Base-by-base conservation (phyloP, 768 basidiomycete species). In the Panellus pusillus region DNA sequence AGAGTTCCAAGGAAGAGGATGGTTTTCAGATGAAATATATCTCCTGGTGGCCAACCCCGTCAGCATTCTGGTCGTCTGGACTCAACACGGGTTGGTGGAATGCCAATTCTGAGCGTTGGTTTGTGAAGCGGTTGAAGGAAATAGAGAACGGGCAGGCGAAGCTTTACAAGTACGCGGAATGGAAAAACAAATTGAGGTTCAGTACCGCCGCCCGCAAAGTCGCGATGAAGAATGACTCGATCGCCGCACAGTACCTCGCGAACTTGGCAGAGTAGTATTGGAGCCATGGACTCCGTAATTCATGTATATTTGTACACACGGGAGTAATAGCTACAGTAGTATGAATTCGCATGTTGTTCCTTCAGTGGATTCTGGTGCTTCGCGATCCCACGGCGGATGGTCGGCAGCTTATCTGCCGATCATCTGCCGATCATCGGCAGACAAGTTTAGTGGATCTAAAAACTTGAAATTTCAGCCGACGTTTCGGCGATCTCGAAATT, bases 21-120 rank as follows among this genome's bases (percentile, higher is more conserved):
- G 57, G 48, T n/a, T 27, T 46, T 9, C 52, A 54, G 41, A 9
- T 50, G 14, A 48, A 54, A 39, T 52, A 49, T 19, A 44, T 58
- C 19, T 54, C 52, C 28, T 58, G 57, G 57, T 58, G 51, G 51
- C 57, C 47, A 14, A 48, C 18, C 31, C 51, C 44, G 32, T 37
- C 37, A 14, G 48, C 57, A n/a, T 54, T 58, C 19, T 44, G 24
- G 32, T 45, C 50, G 13, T 58, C 56, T 13, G 50, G 45, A 24
- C 51, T 57, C 11, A 31, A 50, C 37, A 52, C 56, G 15, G 56
- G 56, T 14, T 57, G 52, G 50, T 52, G 56, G 56, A 48, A 48
- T 27, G 36, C 40, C 11, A 53, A 51, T 19, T 57, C 50, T 11
- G 56, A 53, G 51, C 36, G 45, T 2, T 57, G 51, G 56, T 57